A percentile compares a stretch with the other conserved stretches of the same genome.
These are phyloP conservation scores for Dillenia suffruticosa DNA, from an alignment of 164 flowering plant genomes.

Conservation along the genomic window DNA sequence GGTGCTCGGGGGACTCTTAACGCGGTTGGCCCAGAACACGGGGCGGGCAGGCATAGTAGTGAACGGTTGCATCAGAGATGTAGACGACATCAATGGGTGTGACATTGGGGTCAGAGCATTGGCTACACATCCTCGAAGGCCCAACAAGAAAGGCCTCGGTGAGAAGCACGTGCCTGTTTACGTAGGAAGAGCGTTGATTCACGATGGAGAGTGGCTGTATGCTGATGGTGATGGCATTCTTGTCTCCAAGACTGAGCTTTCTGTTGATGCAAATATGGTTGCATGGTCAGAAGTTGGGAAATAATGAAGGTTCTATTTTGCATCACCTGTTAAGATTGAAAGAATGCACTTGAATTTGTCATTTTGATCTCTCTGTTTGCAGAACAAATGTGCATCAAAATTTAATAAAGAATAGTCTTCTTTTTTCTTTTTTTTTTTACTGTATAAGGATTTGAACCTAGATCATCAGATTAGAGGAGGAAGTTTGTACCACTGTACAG, in stretches of 20 bases:
- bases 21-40: neutral
- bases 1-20: neutral
- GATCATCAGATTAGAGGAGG: too few species aligned
- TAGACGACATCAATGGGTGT: neutral
- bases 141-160: neutral
- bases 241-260: neutral
- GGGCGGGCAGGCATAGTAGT: neutral
- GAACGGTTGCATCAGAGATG: neutral
- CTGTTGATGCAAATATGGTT: neutral
- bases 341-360: too few species aligned
- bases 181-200: neutral
- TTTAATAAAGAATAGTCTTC: too few species aligned
- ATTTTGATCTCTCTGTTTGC: too few species aligned
- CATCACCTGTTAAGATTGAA: too few species aligned
- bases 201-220: neutral
- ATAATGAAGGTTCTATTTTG: too few species aligned
- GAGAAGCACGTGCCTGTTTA: neutral
- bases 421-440: too few species aligned
- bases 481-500: too few species aligned
- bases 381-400: too few species aligned
- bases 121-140: neutral
- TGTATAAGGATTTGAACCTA: too few species aligned
- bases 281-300: too few species aligned
- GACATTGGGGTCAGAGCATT: neutral
- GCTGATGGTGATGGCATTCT: neutral